phyloP scores from a whole-genome alignment of 345 rosid genomes.

The Limnanthes douglasii region DNA sequence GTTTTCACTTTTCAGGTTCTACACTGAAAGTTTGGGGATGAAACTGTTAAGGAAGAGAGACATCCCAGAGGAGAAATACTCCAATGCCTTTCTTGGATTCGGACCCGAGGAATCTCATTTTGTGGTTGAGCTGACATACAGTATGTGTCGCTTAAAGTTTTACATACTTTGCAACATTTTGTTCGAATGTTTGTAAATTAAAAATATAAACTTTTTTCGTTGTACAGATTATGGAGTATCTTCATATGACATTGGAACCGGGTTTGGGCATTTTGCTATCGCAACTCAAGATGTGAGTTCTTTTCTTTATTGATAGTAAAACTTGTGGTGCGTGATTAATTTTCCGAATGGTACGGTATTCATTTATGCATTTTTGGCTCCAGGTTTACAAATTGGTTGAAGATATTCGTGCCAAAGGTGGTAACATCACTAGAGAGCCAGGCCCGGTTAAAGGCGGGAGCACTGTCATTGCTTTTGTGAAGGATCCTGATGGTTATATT shows the following conservation, averaged over 20 bases:
- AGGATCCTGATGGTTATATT: slow-evolving; percentile 92
- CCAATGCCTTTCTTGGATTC: slow-evolving; percentile 89
- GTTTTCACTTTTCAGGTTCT: slow-evolving; percentile 33
- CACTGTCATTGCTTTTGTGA: slow-evolving; percentile 64
- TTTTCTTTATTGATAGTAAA: neutral
- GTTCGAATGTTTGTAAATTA: slow-evolving; percentile 1
- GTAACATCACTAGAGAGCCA: slow-evolving; percentile 66
- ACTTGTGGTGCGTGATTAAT: neutral
- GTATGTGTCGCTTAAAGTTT: slow-evolving; percentile 21
- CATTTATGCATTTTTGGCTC: neutral
- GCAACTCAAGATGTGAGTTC: slow-evolving; percentile 66
- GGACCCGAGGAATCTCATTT: slow-evolving; percentile 76
- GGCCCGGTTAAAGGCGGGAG: slow-evolving; percentile 89
- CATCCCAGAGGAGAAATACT: slow-evolving; percentile 76
- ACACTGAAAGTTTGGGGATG: slow-evolving; percentile 91
- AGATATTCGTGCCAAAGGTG: slow-evolving; percentile 59
- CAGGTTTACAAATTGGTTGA: slow-evolving; percentile 81
- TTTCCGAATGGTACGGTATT: too few species aligned
- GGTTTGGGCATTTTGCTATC: slow-evolving; percentile 91
- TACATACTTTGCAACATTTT: neutral
- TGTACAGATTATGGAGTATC: slow-evolving; percentile 67
- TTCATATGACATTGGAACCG: slow-evolving; percentile 88
- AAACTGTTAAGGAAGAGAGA: slow-evolving; percentile 83
- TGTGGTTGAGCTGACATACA: slow-evolving; percentile 74
- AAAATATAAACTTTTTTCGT: neutral